These are phyloP conservation scores for Aspergillus conjunctus DNA, from an alignment of 495 filamentous ascomycete genomes.

Conservation along the genomic window DNA sequence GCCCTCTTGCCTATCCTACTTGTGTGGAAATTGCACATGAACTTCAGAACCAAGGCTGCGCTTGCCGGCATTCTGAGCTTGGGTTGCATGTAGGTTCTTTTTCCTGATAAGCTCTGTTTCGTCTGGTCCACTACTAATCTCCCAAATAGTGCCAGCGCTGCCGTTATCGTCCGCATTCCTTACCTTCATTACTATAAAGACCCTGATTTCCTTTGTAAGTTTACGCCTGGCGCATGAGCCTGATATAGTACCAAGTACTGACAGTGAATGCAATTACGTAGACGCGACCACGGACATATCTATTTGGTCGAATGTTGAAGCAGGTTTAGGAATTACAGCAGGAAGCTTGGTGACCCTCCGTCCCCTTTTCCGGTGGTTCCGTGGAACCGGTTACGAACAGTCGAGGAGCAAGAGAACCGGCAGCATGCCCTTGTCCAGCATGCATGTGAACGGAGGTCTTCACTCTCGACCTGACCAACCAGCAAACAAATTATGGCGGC, in stretches of 20 bases:
- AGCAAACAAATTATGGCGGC: constrained; percentile 36
- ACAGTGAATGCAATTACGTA: constrained; percentile 16
- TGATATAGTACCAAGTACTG: constrained; percentile 14
- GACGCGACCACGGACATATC: constrained; percentile 47
- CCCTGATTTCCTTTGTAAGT: constrained; percentile 37
- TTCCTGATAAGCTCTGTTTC: constrained; percentile 8
- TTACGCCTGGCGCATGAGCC: neutral
- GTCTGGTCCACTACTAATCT: constrained; percentile 2
- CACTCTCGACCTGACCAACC: constrained; percentile 25
- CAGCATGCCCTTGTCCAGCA: constrained; percentile 40
- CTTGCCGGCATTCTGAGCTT: constrained; percentile 43
- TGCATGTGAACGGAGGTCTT: constrained; percentile 28
- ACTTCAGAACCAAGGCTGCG: constrained; percentile 36
- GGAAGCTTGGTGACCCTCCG: constrained; percentile 52
- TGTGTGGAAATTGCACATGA: constrained; percentile 46
- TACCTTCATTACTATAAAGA: constrained; percentile 36
- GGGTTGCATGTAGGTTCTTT: constrained; percentile 41
- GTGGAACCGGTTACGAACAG: constrained; percentile 34
- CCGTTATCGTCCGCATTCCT: constrained; percentile 44
- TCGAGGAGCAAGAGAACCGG: constrained; percentile 33
- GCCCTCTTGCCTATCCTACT: constrained; percentile 41
- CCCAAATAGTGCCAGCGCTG: constrained; percentile 35
- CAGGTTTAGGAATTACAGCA: constrained; percentile 48
- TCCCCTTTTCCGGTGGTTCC: constrained; percentile 50
- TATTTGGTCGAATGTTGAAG: constrained; percentile 52